Evolutionary conservation across 768 basidiomycete species (phyloP).

Genomic region (Clathrus columnatus): DNA sequence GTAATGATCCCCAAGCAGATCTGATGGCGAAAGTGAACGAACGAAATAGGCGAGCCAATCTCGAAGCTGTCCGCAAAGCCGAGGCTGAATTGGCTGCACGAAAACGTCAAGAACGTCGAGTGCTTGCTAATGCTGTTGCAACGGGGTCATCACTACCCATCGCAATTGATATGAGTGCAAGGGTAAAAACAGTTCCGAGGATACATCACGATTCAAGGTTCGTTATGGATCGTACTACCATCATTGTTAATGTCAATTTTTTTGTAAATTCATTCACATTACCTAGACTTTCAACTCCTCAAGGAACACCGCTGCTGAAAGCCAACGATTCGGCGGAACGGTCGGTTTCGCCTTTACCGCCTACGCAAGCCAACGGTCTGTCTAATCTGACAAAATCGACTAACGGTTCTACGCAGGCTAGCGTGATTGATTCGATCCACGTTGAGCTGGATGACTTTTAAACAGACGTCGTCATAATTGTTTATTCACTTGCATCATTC

Average conservation of each 20-base stretch:
- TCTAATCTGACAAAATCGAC: conserved; percentile 23
- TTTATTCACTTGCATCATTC: background rate
- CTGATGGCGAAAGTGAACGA: conserved; percentile 78
- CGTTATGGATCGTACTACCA: conserved; percentile 17
- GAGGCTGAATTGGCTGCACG: conserved; percentile 63
- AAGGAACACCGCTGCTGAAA: conserved; percentile 31
- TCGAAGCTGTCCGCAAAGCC: conserved; percentile 69
- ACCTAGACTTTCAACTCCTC: conserved; percentile 40
- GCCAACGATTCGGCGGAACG: conserved; percentile 20
- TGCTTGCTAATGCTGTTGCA: conserved; percentile 23
- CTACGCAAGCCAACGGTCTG: conserved; percentile 4
- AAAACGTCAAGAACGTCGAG: conserved; percentile 60
- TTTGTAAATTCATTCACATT: conserved; percentile 19
- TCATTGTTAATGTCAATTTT: conserved; percentile 1
- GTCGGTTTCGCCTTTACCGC: conserved; percentile 28
- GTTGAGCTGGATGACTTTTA: conserved; percentile 75
- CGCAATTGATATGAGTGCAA: conserved; percentile 49
- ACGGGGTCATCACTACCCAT: conserved; percentile 31
- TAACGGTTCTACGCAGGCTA: conserved; percentile 41
- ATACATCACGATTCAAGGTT: conserved; percentile 59
- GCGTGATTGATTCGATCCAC: conserved; percentile 58
- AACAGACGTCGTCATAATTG: background rate
- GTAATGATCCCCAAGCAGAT: conserved; percentile 28
- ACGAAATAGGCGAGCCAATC: conserved; percentile 77
- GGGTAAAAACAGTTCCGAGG: conserved; percentile 57